phyloP scores from a whole-genome alignment of 1,284 basidiomycete species.

The Neolentinus lepideus region DNA sequence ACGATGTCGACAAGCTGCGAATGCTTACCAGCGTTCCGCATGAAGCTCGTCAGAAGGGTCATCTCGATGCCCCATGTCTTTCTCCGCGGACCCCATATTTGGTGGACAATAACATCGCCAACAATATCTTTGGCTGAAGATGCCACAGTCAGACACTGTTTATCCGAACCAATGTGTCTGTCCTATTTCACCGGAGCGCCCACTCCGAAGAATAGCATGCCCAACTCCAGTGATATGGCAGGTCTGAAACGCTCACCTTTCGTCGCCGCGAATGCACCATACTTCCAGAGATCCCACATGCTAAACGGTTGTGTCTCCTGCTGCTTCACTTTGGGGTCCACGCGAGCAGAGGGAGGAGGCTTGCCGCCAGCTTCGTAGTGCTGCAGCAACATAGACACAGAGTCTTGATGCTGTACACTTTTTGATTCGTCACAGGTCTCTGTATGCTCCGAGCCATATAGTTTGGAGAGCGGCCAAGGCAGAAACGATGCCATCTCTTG shows the following conservation, averaged over 20 bases:
- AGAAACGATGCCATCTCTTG: not conserved
- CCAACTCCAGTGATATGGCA: too few species aligned
- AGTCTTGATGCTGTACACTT: not conserved
- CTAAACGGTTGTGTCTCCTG: conserved; percentile 44
- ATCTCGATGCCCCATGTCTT: conserved; percentile 88
- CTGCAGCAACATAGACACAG: conserved; percentile 29
- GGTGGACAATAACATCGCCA: conserved; percentile 62
- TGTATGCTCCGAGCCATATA: not conserved
- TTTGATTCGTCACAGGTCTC: not conserved
- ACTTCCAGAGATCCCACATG: conserved; percentile 65
- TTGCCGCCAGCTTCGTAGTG: conserved; percentile 63
- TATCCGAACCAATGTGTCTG: too few species aligned
- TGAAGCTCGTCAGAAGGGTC: conserved; percentile 77
- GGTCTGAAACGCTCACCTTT: conserved; percentile 49
- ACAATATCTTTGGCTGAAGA: conserved; percentile 58
- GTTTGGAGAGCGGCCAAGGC: conserved; percentile 1
- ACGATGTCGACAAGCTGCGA: conserved; percentile 85
- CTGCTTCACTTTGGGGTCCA: conserved; percentile 56
- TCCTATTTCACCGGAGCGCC: too few species aligned
- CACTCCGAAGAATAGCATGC: too few species aligned
- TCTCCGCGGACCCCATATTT: conserved; percentile 74
- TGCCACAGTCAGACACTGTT: too few species aligned
- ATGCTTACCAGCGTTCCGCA: conserved; percentile 82
- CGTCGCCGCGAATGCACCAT: conserved; percentile 51
- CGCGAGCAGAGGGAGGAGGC: conserved; percentile 65